phyloP scores from a whole-genome alignment of 805 yeast species.

The Cyberlindnera americana region DNA sequence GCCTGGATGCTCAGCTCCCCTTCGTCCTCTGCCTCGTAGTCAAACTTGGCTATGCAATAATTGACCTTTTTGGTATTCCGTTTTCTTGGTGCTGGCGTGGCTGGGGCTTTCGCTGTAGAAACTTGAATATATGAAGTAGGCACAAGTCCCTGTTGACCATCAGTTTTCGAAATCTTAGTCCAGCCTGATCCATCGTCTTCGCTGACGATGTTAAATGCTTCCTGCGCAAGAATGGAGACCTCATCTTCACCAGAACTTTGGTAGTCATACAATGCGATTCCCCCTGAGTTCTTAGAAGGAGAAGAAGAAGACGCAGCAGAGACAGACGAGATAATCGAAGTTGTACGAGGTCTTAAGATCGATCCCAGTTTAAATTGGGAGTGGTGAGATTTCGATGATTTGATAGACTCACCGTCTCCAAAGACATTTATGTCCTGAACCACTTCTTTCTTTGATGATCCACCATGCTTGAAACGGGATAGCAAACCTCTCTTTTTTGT shows the following conservation, averaged over 20 bases:
- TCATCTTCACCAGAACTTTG: conserved; percentile 75
- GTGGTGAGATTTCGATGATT: conserved; percentile 16
- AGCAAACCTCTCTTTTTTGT: conserved; percentile 63
- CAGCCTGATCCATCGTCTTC: conserved; percentile 87
- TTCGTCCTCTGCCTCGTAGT: conserved; percentile 44
- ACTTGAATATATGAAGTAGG: conserved; percentile 77
- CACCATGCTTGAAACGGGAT: conserved; percentile 29
- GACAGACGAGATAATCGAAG: too few relatives aligned
- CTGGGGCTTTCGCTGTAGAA: conserved; percentile 20
- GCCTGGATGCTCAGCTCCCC: conserved; percentile 70
- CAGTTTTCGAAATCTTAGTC: conserved; percentile 58
- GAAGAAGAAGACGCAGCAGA: too few relatives aligned
- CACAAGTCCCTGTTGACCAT: conserved; percentile 66
- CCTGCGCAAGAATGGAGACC: conserved; percentile 57
- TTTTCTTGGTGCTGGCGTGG: conserved; percentile 21
- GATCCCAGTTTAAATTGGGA: conserved; percentile 21
- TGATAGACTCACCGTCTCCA: conserved; percentile 23
- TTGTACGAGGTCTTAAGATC: conserved; percentile 17
- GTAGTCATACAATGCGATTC: conserved; percentile 43
- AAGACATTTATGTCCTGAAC: conserved; percentile 9
- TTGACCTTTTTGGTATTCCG: conserved; percentile 12
- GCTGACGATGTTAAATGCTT: conserved; percentile 51
- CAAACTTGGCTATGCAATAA: conserved; percentile 25
- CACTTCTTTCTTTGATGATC: conserved; percentile 18
- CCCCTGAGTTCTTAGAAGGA: conserved; percentile 6